These are phyloP conservation scores for Kwoniella dendrophila DNA, from an alignment of 768 basidiomycete species.

Conservation along the genomic window DNA sequence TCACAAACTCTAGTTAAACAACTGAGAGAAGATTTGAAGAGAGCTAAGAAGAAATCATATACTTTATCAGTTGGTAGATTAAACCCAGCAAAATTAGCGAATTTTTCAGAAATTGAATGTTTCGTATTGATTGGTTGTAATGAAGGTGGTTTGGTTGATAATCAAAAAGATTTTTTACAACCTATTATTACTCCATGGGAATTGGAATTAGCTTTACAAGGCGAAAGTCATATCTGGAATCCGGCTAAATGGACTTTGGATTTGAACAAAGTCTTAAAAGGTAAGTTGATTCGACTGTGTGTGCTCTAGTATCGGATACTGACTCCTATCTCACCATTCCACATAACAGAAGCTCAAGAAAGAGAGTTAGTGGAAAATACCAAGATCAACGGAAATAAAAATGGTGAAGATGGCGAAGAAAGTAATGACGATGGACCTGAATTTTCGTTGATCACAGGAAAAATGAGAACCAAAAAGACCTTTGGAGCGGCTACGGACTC, in stretches of 20 bases:
- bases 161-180: conserved; percentile 77
- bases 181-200: conserved; percentile 96
- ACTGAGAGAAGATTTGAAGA: conserved; percentile 70
- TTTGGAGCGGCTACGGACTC: conserved; percentile 25
- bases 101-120: conserved; percentile 94
- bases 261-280: conserved; percentile 61
- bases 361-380: conserved; percentile 7
- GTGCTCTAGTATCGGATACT: not conserved
- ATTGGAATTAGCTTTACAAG: conserved; percentile 74
- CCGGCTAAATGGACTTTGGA: conserved; percentile 69
- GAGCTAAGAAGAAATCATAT: conserved; percentile 82
- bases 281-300: conserved; percentile 25
- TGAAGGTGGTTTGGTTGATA: conserved; percentile 73
- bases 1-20: conserved; percentile 83
- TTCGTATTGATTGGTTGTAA: conserved; percentile 93
- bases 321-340: not conserved
- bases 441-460: conserved; percentile 85
- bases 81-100: conserved; percentile 90
- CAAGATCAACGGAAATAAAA: conserved; percentile 4
- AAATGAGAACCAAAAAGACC: conserved; percentile 65
- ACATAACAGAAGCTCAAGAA: conserved; percentile 11
- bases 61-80: conserved; percentile 94
- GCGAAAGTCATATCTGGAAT: conserved; percentile 67
- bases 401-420: conserved; percentile 27
- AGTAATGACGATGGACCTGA: conserved; percentile 69